Evolutionary conservation across 495 filamentous ascomycete genomes (phyloP), one percentile per base, ranked within the genome.

Genomic region (Penicillium lagena): DNA sequence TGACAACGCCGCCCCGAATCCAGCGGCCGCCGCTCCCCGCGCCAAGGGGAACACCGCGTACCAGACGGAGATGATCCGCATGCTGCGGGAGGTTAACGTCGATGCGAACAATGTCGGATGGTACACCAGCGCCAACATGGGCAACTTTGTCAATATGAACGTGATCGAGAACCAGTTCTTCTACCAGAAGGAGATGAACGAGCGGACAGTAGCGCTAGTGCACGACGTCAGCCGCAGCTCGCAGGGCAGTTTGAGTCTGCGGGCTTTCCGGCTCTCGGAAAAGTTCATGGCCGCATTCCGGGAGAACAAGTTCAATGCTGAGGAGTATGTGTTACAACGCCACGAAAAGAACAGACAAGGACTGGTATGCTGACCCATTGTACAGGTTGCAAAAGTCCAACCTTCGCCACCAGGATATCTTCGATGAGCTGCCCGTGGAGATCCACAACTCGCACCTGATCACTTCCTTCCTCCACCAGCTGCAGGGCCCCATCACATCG

Each of bases 51-150:
- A 95, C 62, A 75, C 80, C 12, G 72, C 70, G 47, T 98, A 98
- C 66, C 90, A 96, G 71, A 86, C 83, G 47, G 94, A 98, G 69
- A 97, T 97, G 93, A 90, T 98, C 63, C 85, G 87, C 52, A 90
- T 89, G 66, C 75, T 98, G 32, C 81, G 90, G 59, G 94, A 96
- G 67, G 94, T 98, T 54, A 98, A 98, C 62, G 87, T 97, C 43
- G 93, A 98, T 65, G 93, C 93, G 49, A 95, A 97, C 73, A 95
- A 89, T 55, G 89, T 94, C 43, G 93, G 93, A 46, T 98, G 91
- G 91, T 98, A 98, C 69, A 95, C 89, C 43, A 96, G 90, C 68
- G 89, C 91, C 46, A 96, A 89, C 69, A 93, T 98, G 82, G 94
- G 93, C 60, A 96, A 96, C 76, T 98, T 97, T 47, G 79, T 97